Conservation (phyloP, 371 early-diverging fungal genomes). For the Mucor indicus region DNA sequence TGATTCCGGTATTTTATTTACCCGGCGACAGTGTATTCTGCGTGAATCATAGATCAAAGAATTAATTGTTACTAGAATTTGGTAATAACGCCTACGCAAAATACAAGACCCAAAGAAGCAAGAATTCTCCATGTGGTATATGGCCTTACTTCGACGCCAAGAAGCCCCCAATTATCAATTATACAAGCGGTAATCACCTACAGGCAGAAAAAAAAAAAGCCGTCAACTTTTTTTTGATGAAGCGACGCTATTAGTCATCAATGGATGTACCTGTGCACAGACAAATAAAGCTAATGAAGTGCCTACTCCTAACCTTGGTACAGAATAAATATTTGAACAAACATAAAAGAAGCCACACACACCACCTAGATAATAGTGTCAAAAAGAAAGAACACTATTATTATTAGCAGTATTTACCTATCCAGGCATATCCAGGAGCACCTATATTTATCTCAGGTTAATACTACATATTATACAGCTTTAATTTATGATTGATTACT, state of each 20-base stretch:
- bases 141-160: conserved; percentile 34
- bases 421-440: conserved; percentile 35
- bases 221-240: too few species aligned
- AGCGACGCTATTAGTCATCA: too few species aligned
- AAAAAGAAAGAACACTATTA: not conserved
- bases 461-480: too few species aligned
- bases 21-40: too few species aligned
- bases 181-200: conserved; percentile 44
- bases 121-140: conserved; percentile 52
- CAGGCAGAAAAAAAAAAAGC: too few species aligned
- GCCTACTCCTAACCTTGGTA: conserved; percentile 30
- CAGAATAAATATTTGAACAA: conserved; percentile 24
- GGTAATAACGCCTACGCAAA: conserved; percentile 45
- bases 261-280: conserved; percentile 21
- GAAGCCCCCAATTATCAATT: conserved; percentile 44
- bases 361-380: conserved; percentile 18
- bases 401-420: conserved; percentile 18
- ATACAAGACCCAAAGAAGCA: conserved; percentile 47
- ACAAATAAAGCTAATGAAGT: conserved; percentile 33
- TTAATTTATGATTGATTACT: not conserved
- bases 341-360: conserved; percentile 26
- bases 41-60: too few species aligned
- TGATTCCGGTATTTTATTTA: too few species aligned
- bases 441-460: too few species aligned
- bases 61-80: conserved; percentile 6